phyloP scores from a whole-genome alignment of 106 monocot species.

The Alisma plantagoaquatica region DNA sequence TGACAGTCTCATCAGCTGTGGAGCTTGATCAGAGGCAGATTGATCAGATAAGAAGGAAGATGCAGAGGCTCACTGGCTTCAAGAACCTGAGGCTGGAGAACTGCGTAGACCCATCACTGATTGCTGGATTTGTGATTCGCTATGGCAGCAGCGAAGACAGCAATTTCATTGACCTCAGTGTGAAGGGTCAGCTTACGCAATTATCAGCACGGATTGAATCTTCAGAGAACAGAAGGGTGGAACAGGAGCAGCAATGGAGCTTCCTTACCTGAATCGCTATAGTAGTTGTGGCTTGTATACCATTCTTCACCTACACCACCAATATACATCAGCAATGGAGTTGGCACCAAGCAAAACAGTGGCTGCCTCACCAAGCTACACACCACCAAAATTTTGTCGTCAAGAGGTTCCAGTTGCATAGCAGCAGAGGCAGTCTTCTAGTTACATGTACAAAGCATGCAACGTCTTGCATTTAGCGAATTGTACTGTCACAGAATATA shows the following conservation, averaged over 20 bases:
- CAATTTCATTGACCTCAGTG: constrained; percentile 71
- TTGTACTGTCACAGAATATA: no score
- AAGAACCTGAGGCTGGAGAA: constrained; percentile 51
- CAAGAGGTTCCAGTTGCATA: neutral
- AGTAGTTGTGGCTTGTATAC: no score
- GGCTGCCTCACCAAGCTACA: neutral
- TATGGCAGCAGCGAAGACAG: constrained; percentile 42
- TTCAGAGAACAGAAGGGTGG: constrained; percentile 26
- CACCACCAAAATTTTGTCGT: neutral
- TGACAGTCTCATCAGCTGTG: constrained; percentile 65
- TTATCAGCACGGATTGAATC: constrained; percentile 52
- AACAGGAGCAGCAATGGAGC: constrained; percentile 5
- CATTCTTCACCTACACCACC: no score
- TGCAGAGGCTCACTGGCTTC: constrained; percentile 70
- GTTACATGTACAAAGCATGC: no score
- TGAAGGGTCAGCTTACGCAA: constrained; percentile 57
- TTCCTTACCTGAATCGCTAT: neutral
- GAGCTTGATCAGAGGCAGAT: constrained; percentile 60
- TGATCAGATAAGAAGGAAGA: constrained; percentile 61
- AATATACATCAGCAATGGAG: neutral
- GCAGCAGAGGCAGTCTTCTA: no score
- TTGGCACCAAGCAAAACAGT: neutral
- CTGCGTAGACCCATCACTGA: constrained; percentile 58
- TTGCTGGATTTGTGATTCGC: constrained; percentile 82
- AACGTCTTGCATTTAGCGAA: no score